Base-by-base conservation (phyloP, 257 asterid genomes). In the Fraxinus cuspidata region DNA sequence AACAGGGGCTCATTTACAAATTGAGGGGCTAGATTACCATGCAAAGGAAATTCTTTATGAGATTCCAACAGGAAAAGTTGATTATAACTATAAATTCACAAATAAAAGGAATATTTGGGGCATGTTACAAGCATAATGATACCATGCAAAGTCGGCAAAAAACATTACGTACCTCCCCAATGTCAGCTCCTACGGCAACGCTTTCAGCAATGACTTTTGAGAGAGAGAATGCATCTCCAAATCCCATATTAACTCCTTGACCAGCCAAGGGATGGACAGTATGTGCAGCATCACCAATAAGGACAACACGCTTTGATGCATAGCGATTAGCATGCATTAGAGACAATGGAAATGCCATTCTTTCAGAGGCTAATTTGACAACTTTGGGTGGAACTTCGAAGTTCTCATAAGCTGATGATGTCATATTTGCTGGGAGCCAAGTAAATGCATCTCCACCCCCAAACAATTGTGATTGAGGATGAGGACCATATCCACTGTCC, bases 211-310 rank as follows among this genome's bases (percentile, higher is more conserved):
- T 85, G 79, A 89, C 95, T 76, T 84, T 87, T 2, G 98, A 86
- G 25, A 96, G 95, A 77, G 90, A 89, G 37, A 81, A 71, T 7
- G 97, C 97, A 79, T 96, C 99, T 56, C 90, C 94, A 75, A 96
- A 96, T 38, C 99, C 99, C 97, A 96, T 90, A 85, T 96, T 93
- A 69, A 96, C 99, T 80, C 99, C 99, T 85, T 93, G 99, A 72
- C 99, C 99, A 75, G 99, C 99, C 90, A 96, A 89, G 49, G 99
- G 99, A 82, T 96, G 98, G 81, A 96, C 97, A 3, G 99, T 96
- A 47, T 96, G 98, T 27, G 98, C 99, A 2, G 98, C 99, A 80
- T 96, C 99, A 47, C 99, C 99, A 76, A 93, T 81, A 74, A 96
- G 95, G 77, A 31, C 96, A 40, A 84, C 88, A 18, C 96, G 92